Percentiles rank a stretch among this genome's conserved stretches.
Evolutionary conservation across 768 basidiomycete genomes (phyloP).

Genomic region (Cantharellus cinnabarinus): DNA sequence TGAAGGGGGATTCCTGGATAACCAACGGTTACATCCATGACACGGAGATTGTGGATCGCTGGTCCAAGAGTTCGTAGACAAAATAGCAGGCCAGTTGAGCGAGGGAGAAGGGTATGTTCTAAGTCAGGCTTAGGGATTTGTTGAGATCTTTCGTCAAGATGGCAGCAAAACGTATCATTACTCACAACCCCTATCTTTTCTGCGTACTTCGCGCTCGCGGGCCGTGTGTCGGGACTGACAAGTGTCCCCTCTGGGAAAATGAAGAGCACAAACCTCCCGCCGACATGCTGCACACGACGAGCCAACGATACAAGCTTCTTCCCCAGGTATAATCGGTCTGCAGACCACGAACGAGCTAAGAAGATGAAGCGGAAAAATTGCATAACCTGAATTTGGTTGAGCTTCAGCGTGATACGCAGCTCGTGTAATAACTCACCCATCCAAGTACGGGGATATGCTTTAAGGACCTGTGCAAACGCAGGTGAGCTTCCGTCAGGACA

Average conservation of each 20-base stretch:
- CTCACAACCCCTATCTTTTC: slow-evolving; percentile 76
- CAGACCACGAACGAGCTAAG: slow-evolving; percentile 75
- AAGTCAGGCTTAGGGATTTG: slow-evolving; percentile 42
- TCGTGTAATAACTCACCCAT: slow-evolving; percentile 35
- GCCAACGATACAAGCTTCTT: slow-evolving; percentile 16
- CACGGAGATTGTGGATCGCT: slow-evolving; percentile 49
- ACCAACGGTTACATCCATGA: slow-evolving; percentile 80
- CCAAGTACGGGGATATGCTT: slow-evolving; percentile 75
- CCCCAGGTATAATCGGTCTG: slow-evolving; percentile 56
- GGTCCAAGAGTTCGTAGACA: slow-evolving; percentile 64
- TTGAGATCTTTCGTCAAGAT: too few species aligned
- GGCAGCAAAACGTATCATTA: slow-evolving; percentile 8
- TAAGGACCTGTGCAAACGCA: slow-evolving; percentile 28
- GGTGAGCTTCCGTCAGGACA: neutral
- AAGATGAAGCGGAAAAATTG: slow-evolving; percentile 91
- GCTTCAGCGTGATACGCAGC: neutral
- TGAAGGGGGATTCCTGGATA: slow-evolving; percentile 76
- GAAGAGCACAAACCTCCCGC: slow-evolving; percentile 49
- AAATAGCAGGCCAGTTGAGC: slow-evolving; percentile 79
- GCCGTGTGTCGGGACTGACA: slow-evolving; percentile 68
- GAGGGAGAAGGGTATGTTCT: slow-evolving; percentile 63
- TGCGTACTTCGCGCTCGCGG: slow-evolving; percentile 69
- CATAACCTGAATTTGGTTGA: slow-evolving; percentile 40
- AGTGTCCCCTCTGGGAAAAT: slow-evolving; percentile 95
- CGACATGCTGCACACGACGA: slow-evolving; percentile 5